Evolutionary conservation across 495 filamentous ascomycete species (phyloP).

Genomic region (Cudoniella acicularis): DNA sequence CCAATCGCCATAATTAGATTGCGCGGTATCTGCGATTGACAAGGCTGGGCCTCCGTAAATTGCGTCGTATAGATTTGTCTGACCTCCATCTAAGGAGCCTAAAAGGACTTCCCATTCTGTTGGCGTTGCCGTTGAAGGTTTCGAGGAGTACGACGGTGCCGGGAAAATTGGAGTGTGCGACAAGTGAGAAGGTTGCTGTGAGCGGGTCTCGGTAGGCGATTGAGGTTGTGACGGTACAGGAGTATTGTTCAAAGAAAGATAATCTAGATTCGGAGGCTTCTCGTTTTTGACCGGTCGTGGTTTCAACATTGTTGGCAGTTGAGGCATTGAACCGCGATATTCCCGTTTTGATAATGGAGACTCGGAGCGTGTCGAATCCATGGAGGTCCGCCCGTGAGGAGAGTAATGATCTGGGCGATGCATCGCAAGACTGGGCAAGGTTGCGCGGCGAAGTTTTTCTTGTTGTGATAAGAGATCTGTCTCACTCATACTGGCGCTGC

Average conservation of each 20-base stretch:
- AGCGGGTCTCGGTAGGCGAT: constrained; percentile 22
- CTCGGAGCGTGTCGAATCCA: constrained; percentile 22
- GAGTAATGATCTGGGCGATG: constrained; percentile 11
- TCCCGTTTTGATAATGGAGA: constrained; percentile 15
- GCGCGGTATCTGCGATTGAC: constrained; percentile 33
- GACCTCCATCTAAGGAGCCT: constrained; percentile 71
- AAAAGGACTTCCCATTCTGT: constrained; percentile 79
- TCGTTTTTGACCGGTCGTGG: constrained; percentile 10
- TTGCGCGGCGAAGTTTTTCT: constrained; percentile 49
- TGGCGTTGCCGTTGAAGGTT: constrained; percentile 43
- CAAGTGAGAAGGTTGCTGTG: background rate
- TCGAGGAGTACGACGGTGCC: constrained; percentile 9
- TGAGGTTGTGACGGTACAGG: constrained; percentile 22
- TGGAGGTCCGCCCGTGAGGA: constrained; percentile 9
- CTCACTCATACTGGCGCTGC: constrained; percentile 46
- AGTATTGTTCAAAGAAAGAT: constrained; percentile 43
- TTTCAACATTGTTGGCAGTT: constrained; percentile 16
- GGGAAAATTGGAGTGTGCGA: constrained; percentile 10
- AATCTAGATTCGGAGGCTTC: constrained; percentile 47
- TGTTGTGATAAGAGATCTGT: constrained; percentile 48
- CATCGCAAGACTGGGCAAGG: constrained; percentile 16
- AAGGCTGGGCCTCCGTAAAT: constrained; percentile 71
- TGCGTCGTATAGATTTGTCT: constrained; percentile 76
- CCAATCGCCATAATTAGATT: constrained; percentile 37
- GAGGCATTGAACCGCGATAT: constrained; percentile 11